phyloP scores from a whole-genome alignment of 2,329 filamentous ascomycete species.

The Diaporthe aspalathi region DNA sequence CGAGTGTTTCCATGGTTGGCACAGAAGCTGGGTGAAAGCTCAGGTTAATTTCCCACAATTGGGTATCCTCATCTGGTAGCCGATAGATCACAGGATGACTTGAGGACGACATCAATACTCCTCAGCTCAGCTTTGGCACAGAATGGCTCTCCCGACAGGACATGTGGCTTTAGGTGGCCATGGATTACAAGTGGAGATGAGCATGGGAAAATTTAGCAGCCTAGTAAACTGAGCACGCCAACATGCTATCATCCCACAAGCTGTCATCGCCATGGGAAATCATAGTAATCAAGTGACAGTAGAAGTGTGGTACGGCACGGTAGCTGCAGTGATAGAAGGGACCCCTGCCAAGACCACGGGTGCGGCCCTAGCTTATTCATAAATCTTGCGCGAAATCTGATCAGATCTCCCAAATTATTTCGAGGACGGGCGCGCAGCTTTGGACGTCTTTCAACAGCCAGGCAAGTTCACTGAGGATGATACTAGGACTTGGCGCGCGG shows the following conservation, averaged over 20 bases:
- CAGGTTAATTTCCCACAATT: background rate
- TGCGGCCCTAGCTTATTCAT: constrained; percentile 9
- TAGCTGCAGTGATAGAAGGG: background rate
- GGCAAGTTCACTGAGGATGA: constrained; percentile 23
- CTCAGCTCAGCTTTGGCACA: background rate
- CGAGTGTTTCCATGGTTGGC: background rate
- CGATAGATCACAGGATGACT: background rate
- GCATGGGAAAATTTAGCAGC: background rate
- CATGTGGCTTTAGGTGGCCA: background rate
- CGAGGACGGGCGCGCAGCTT: background rate
- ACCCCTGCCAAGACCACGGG: constrained; percentile 18
- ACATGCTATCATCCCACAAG: no score
- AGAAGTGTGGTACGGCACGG: background rate
- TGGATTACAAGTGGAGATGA: background rate
- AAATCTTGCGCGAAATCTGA: constrained; percentile 23
- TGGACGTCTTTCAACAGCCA: background rate
- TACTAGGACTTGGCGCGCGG: constrained; percentile 32
- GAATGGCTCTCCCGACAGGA: background rate
- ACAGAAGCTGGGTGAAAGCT: background rate
- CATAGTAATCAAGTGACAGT: background rate
- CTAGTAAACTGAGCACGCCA: background rate
- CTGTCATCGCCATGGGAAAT: no score
- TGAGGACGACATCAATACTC: background rate
- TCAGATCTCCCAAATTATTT: background rate
- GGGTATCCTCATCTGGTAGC: background rate